Base-by-base conservation (phyloP, 495 filamentous ascomycete genomes). In the Aspergillus wentii region DNA sequence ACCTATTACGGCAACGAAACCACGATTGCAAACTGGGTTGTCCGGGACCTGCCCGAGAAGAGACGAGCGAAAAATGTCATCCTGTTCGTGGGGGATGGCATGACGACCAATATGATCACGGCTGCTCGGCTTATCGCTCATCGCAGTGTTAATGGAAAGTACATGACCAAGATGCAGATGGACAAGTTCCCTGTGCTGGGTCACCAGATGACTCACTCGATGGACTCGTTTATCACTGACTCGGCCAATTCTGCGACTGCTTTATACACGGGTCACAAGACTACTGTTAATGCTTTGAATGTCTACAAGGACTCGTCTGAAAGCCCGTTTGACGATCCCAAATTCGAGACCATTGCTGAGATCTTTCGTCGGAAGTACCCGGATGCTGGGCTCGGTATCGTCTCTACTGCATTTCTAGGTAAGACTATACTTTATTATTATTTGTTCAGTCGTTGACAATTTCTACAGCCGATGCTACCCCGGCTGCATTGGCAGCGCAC, bases 101-200 rank as follows among this genome's bases (percentile, higher is more conserved):
- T 88, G 83, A 86, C 83, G 3, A 86, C 81, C 20, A 86, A 85
- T 60, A 87, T 87, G 83, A 74, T 76, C 46, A 77, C 70, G 11
- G 81, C 81, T 30, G 82, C 82, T n/a, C 78, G 83, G 22, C 63
- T 87, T 34, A 78, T 88, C 27, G 83, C 71, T 4, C 83, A 88
- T 62, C 80, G 83, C 68, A 75, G 70, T 29, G 69, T 86, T 68
- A 87, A 88, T 42, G 83, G 83, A 34, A 78, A 77, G 47, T 88
- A 87, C 49, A 73, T 83, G 62, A 75, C 72, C 34, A 72, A 66
- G 41, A 70, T 88, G 63, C 60, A 69, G 34, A 65, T 88, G 59
- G 83, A 88, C 54, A 66, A 84, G 51, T 86, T 88, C 56, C 83
- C 83, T 0, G 71, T 85, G 2, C 39, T 88, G 22, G 81, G 81